Conservation (phyloP, 208 protist genomes). For the Trypanosoma mega region DNA sequence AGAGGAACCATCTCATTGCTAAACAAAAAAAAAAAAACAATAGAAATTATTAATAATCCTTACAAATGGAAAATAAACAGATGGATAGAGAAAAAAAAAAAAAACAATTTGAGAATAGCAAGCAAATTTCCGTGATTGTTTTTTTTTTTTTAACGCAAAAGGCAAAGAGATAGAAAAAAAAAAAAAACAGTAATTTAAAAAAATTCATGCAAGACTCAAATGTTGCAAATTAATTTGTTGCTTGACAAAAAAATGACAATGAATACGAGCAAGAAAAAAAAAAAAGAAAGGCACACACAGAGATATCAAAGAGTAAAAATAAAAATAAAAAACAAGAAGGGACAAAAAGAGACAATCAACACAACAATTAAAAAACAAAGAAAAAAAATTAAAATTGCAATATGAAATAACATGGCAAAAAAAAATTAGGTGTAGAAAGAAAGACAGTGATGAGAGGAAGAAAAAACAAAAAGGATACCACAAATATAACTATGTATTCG, state of each 20-base stretch:
- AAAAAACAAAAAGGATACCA: background rate
- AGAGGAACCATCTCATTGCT: background rate
- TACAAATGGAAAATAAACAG: background rate
- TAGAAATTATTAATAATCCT: too few relatives aligned
- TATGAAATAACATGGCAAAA: background rate
- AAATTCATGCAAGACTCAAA: too few relatives aligned
- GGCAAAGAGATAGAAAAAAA: background rate
- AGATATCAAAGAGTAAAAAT: background rate
- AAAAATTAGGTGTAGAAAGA: background rate
- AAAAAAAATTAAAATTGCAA: background rate
- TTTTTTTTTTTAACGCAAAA: background rate
- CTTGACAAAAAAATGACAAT: background rate
- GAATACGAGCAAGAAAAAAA: background rate
- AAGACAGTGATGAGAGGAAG: background rate
- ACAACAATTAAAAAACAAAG: background rate
- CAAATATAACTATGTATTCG: background rate
- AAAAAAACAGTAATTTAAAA: background rate
- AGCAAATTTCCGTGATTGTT: background rate
- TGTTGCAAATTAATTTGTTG: too few relatives aligned
- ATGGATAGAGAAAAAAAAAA: background rate
- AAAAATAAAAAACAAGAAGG: constrained; percentile 3
- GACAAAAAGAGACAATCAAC: background rate
- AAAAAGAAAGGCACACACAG: background rate
- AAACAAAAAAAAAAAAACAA: background rate
- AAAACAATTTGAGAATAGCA: background rate